Conservation (phyloP, 768 basidiomycete genomes). For the Russula foetens region DNA sequence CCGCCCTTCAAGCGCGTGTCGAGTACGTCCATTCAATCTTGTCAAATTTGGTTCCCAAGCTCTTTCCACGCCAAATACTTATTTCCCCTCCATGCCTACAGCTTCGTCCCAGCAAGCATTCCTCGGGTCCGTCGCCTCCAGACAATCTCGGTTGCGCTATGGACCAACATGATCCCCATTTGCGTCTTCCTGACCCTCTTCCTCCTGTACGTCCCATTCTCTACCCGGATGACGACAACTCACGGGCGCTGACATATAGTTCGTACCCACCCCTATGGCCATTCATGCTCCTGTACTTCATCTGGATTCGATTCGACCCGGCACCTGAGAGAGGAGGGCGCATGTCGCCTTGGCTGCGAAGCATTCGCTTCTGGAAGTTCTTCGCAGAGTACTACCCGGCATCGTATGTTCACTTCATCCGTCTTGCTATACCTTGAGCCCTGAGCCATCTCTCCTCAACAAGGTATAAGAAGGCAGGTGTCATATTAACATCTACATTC, state of each 20-base stretch:
- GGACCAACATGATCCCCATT: slow-evolving; percentile 76
- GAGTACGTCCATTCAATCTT: slow-evolving; percentile 41
- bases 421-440: background rate
- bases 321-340: slow-evolving; percentile 69
- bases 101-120: slow-evolving; percentile 82
- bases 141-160: slow-evolving; percentile 80
- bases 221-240: background rate
- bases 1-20: slow-evolving; percentile 62
- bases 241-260: slow-evolving; percentile 33
- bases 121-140: slow-evolving; percentile 82
- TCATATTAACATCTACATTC: background rate
- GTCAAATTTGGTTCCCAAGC: background rate
- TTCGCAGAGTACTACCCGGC: slow-evolving; percentile 91
- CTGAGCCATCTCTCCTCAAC: background rate
- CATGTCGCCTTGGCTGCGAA: slow-evolving; percentile 66
- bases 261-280: slow-evolving; percentile 90
- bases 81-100: slow-evolving; percentile 23
- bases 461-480: slow-evolving; percentile 36
- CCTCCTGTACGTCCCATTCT: slow-evolving; percentile 55
- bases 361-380: slow-evolving; percentile 68
- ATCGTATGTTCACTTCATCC: slow-evolving; percentile 47
- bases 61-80: background rate
- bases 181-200: slow-evolving; percentile 60
- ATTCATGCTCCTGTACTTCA: slow-evolving; percentile 60
- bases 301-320: slow-evolving; percentile 75